Evolutionary conservation across 1,284 basidiomycete genomes (phyloP).

Genomic region (Phellopilus nigrolimitatus): DNA sequence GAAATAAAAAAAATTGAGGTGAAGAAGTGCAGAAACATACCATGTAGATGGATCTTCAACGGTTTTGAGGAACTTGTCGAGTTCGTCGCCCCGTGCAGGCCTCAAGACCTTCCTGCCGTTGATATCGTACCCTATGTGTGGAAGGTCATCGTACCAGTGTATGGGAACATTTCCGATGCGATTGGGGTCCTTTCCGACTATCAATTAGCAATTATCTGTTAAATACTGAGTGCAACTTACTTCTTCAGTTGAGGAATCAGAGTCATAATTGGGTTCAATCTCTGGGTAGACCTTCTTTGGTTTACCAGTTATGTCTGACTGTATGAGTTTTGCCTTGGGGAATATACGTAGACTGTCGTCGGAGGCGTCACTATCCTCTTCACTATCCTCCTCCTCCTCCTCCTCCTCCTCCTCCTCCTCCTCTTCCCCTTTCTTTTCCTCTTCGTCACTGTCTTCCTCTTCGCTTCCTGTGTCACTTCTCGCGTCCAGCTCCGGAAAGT

Average conservation of each 20-base stretch:
- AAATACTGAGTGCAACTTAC: slow-evolving; percentile 56
- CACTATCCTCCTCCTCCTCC: slow-evolving; percentile 28
- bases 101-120: slow-evolving; percentile 92
- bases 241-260: slow-evolving; percentile 96
- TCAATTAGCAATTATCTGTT: too few relatives aligned
- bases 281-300: slow-evolving; percentile 89
- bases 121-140: slow-evolving; percentile 98
- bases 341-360: slow-evolving; percentile 44
- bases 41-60: slow-evolving; percentile 91
- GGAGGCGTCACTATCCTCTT: slow-evolving; percentile 31
- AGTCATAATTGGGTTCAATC: slow-evolving; percentile 95
- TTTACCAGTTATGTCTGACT: slow-evolving; percentile 82
- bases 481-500: slow-evolving; percentile 54
- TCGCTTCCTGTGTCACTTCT: slow-evolving; percentile 46
- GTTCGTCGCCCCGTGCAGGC: slow-evolving; percentile 92
- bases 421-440: too few relatives aligned
- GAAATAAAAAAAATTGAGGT: slow-evolving; percentile 7
- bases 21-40: slow-evolving; percentile 38
- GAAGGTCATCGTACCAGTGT: slow-evolving; percentile 99
- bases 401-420: slow-evolving; percentile 36
- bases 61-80: slow-evolving; percentile 95
- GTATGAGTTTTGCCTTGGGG: slow-evolving; percentile 63
- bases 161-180: slow-evolving; percentile 93
- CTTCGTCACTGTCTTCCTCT: too few relatives aligned
- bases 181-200: slow-evolving; percentile 69